These are phyloP conservation scores for Aphanocladium album DNA, from an alignment of 2,329 filamentous ascomycete species.

Conservation along the genomic window DNA sequence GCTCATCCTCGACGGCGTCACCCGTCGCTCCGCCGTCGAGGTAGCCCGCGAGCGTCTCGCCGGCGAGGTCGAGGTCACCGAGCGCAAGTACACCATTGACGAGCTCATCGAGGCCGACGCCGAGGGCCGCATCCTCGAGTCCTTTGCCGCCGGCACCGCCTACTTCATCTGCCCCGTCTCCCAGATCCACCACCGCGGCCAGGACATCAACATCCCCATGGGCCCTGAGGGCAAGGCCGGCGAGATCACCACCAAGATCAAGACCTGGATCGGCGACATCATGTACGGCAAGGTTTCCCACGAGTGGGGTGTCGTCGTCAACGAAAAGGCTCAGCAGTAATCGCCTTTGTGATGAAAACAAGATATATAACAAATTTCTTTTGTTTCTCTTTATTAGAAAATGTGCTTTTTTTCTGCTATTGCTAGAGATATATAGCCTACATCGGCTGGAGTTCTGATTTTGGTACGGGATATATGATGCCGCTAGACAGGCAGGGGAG, in stretches of 20 bases:
- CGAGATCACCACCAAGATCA: conserved; percentile 56
- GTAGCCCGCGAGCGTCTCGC: conserved; percentile 60
- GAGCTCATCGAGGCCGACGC: conserved; percentile 67
- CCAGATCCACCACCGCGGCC: conserved; percentile 61
- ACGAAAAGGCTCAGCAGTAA: conserved; percentile 46
- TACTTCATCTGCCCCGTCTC: conserved; percentile 68
- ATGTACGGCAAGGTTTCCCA: conserved; percentile 69
- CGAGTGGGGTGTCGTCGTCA: conserved; percentile 64
- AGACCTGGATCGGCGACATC: conserved; percentile 64
- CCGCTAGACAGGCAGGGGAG: neutral
- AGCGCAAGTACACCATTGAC: conserved; percentile 75
- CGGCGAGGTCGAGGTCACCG: conserved; percentile 63
- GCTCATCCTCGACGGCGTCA: conserved; percentile 84
- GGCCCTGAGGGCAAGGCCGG: conserved; percentile 45
- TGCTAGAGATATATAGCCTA: conserved; percentile 10
- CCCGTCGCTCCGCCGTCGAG: conserved; percentile 73
- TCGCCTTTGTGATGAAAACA: neutral
- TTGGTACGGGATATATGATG: conserved; percentile 3
- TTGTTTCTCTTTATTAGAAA: conserved; percentile 3
- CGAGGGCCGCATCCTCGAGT: conserved; percentile 75
- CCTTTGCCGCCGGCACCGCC: conserved; percentile 83
- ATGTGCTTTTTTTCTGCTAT: neutral
- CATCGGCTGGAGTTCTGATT: conserved; percentile 13
- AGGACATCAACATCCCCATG: conserved; percentile 59
- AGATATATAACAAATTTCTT: neutral